Evolutionary conservation across 495 filamentous ascomycete species (phyloP).

Genomic region (Penicillium mononematosum): DNA sequence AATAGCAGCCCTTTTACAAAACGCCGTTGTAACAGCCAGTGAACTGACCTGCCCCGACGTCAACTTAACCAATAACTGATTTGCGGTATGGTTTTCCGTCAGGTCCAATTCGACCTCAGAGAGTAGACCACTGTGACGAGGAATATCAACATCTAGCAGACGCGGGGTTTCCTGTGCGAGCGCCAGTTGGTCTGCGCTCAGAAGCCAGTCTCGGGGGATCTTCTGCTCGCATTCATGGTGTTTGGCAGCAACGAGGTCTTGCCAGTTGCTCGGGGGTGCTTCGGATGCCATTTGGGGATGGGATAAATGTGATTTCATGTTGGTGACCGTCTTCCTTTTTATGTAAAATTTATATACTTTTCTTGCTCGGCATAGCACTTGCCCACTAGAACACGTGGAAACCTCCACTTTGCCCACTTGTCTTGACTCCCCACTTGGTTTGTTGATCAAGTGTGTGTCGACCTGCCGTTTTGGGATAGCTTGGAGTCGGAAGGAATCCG

Average conservation of each 20-base stretch:
- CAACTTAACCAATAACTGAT: conserved; percentile 35
- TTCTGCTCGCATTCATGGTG: conserved; percentile 24
- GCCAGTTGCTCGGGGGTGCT: conserved; percentile 18
- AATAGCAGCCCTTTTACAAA: conserved; percentile 43
- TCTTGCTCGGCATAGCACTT: not conserved
- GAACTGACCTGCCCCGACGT: conserved; percentile 34
- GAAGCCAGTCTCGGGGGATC: conserved; percentile 31
- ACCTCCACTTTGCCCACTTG: not conserved
- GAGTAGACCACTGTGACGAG: conserved; percentile 23
- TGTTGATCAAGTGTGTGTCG: conserved; percentile 19
- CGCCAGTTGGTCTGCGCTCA: conserved; percentile 8
- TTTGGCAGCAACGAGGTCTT: conserved; percentile 24
- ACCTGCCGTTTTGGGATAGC: conserved; percentile 26
- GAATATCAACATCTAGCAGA: conserved; percentile 23
- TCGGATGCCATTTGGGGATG: not conserved
- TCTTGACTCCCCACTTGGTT: not conserved
- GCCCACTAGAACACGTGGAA: not conserved
- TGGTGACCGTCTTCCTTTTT: not conserved
- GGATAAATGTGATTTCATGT: not conserved
- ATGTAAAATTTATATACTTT: not conserved
- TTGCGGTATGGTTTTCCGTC: conserved; percentile 51
- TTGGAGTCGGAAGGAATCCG: not conserved
- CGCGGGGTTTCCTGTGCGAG: conserved; percentile 9
- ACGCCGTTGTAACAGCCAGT: conserved; percentile 47
- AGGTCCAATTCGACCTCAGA: conserved; percentile 47